Evolutionary conservation across 1,284 basidiomycete genomes (phyloP), one percentile per base, ranked within the genome.

Genomic region (Grifola frondosa): DNA sequence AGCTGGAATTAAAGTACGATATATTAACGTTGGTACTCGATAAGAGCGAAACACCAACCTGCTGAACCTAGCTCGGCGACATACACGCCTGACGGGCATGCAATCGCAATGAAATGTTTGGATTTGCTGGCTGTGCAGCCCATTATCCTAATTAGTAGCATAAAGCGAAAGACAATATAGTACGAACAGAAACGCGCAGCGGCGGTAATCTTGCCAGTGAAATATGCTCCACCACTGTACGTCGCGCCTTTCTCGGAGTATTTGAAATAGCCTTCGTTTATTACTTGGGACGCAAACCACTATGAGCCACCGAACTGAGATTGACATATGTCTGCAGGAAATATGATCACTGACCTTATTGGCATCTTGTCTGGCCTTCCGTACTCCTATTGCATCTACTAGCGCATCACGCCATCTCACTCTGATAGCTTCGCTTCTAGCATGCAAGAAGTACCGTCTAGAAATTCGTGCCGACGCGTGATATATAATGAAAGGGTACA

Each of bases 401-500:
- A 91, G 68, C 7, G 69, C 70, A n/a, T 69, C 67, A 13, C 75
- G 48, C 88, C 88, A 91, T 52, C 75, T 78, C 52, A 70, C 70
- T 42, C 88, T 68, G 43, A 71, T 51, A 2, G 63, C 56, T 36
- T 86, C 81, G n/a, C 71, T 79, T 13, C 67, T 51, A 0, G 84
- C 79, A 56, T 81, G 88, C 7, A 91, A 65, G 2, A 83, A 90
- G 60, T 90, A 91, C 45, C 80, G 66, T 28, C 87, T 71, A 32
- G 64, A 68, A 12, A 64, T 54, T 44, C 73, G 76, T 36, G 72
- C 74, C 2, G 75, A 72, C 0, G 81, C 80, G 49, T 91, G 88
- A 59, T 79, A 86, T 49, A 91, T 66, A 2, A 79, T 84, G 61
- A 91, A 85, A 0, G 88, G 88, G 58, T 79, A 90, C 58, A 88